Evolutionary conservation across 1,139 yeast genomes (phyloP).

Genomic region (Lizanozyma gosingica): DNA sequence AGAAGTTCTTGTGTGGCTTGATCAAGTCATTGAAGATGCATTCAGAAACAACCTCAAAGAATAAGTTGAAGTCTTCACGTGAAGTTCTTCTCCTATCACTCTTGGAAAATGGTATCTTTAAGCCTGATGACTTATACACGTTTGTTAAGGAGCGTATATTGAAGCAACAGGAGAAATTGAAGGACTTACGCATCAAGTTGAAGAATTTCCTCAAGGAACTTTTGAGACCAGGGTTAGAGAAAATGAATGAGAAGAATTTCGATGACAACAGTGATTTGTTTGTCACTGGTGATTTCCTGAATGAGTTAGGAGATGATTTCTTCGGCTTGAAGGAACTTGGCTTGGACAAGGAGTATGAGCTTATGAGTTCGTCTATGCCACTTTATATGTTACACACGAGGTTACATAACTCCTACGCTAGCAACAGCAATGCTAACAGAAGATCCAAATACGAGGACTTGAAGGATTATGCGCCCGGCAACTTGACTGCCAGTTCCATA

Average conservation of each 20-base stretch:
- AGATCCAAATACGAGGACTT: constrained; percentile 56
- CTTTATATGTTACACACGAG: constrained; percentile 79
- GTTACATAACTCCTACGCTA: constrained; percentile 44
- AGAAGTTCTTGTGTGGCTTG: constrained; percentile 65
- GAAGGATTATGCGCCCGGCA: constrained; percentile 39
- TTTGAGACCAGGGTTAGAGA: constrained; percentile 75
- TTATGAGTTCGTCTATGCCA: constrained; percentile 80
- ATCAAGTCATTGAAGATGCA: constrained; percentile 66
- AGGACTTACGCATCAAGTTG: constrained; percentile 59
- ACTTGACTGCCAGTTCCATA: constrained; percentile 42
- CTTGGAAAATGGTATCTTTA: constrained; percentile 76
- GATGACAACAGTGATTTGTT: constrained; percentile 90
- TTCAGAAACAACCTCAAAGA: constrained; percentile 52
- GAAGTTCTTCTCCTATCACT: constrained; percentile 56
- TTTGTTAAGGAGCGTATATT: constrained; percentile 68
- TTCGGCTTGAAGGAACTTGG: constrained; percentile 95
- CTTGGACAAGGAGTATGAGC: constrained; percentile 85
- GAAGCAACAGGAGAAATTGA: constrained; percentile 61
- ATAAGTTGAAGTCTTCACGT: constrained; percentile 27
- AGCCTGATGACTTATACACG: constrained; percentile 66
- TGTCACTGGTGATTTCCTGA: constrained; percentile 88
- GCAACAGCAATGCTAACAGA: constrained; percentile 34
- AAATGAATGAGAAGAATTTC: constrained; percentile 67
- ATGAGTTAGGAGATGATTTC: constrained; percentile 90
- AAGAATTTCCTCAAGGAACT: constrained; percentile 72